Conservation (phyloP, 164 flowering plant genomes). For the Stephania yunnanensis region DNA sequence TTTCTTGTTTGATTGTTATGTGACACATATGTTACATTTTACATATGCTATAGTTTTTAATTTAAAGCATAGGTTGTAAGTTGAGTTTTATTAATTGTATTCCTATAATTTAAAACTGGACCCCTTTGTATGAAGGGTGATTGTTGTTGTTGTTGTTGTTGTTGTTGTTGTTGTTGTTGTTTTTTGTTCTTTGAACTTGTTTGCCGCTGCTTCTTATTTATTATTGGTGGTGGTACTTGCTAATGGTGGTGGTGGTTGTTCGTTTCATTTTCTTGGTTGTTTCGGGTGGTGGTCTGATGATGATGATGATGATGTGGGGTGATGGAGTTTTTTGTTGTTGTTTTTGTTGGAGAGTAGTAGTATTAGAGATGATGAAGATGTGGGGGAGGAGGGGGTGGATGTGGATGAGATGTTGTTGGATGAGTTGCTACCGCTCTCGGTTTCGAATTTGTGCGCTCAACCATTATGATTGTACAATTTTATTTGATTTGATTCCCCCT, state of each 20-base stretch:
- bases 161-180: neutral
- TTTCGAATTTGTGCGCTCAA: constrained; percentile 18
- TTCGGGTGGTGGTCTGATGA: neutral
- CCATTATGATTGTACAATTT: constrained; percentile 10
- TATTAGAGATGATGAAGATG: constrained; percentile 10
- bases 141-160: constrained; percentile 9
- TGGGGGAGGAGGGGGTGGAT: constrained; percentile 19
- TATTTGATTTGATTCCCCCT: too few species aligned
- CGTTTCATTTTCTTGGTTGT: constrained; percentile 19
- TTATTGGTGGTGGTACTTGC: constrained; percentile 8
- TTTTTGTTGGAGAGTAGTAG: too few species aligned
- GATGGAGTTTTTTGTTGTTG: constrained; percentile 1
- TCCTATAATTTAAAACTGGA: too few species aligned
- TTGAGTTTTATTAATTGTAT: too few species aligned
- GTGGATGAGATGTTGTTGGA: constrained; percentile 4
- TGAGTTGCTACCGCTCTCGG: constrained; percentile 36
- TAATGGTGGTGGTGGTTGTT: constrained; percentile 14
- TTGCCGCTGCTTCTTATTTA: too few species aligned
- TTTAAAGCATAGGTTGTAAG: too few species aligned
- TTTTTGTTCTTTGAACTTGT: too few species aligned
- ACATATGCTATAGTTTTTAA: too few species aligned
- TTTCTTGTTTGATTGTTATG: too few species aligned
- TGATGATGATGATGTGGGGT: neutral
- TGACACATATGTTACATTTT: too few species aligned
- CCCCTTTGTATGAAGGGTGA: constrained; percentile 71